Base-by-base conservation (phyloP, 768 basidiomycete species). In the Trametes villosa region DNA sequence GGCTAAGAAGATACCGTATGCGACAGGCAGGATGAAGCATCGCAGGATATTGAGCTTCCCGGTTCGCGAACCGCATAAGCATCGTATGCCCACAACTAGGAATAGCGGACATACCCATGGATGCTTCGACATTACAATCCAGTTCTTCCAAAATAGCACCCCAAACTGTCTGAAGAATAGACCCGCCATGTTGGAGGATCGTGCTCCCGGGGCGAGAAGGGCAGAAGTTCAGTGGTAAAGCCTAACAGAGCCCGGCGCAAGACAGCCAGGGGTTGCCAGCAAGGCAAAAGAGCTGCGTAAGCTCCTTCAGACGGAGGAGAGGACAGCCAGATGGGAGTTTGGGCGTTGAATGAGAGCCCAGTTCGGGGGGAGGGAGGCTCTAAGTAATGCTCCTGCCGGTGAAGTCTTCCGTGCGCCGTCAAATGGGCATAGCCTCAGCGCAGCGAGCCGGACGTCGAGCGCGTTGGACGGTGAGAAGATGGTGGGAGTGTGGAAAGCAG, bases 91-190 rank as follows among this genome's bases (percentile, higher is more conserved):
- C 4, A 36, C 22, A 8, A 18, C 18, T 33, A 44, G n/a, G n/a
- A 31, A n/a, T 9, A 13, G 7, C 27, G 18, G 24, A 77, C 86
- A 70, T 67, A 89, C 87, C 68, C 87, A 72, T 52, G 85, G 80
- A 71, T 87, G 86, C 68, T 83, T 87, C 24, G 81, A 84, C 29
- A 89, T 76, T 0, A 88, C 78, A 42, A 90, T 88, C 86, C 86
- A 88, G 64, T 90, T 90, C 77, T 91, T 91, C 82, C 84, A 81
- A 56, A 83, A 80, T 22, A 91, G 72, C 2, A 82, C 84, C 4
- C 73, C 71, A 56, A 87, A 80, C 74, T 91, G 89, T 30, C 81
- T 78, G 77, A 83, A 82, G 70, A 89, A 87, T 34, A 86, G 57
- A 20, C 34, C 47, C 38, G 42, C 40, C 31, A 46, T 36, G 18